These are phyloP conservation scores for Geotrichum aggregatum DNA, from an alignment of 1,139 yeast genomes.

Conservation along the genomic window DNA sequence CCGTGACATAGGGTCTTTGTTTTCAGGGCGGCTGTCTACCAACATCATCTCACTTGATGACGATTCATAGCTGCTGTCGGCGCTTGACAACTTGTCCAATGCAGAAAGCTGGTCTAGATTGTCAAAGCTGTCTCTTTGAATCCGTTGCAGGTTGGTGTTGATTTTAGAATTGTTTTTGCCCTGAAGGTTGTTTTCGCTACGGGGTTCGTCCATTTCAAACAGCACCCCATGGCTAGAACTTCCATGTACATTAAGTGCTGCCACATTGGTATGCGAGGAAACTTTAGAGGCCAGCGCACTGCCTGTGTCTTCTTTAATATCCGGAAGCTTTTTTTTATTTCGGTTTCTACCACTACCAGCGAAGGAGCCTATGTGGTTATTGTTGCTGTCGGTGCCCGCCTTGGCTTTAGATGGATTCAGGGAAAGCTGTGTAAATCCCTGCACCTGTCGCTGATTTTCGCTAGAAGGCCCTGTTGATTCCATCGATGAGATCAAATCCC, in stretches of 20 bases:
- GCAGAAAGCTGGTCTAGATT: too few species aligned
- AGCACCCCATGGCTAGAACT: background rate
- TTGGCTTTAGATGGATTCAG: too few species aligned
- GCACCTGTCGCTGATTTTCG: too few species aligned
- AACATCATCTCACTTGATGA: background rate
- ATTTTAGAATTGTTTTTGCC: too few species aligned
- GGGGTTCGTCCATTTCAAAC: constrained; percentile 5
- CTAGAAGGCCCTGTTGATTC: background rate
- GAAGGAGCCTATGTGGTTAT: background rate
- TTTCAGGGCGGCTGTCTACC: background rate
- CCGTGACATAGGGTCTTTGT: background rate
- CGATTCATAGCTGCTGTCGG: constrained; percentile 1
- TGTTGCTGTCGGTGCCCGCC: background rate
- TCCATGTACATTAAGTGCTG: background rate
- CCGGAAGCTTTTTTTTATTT: constrained; percentile 3
- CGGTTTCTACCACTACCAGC: too few species aligned
- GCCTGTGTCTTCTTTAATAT: constrained; percentile 12
- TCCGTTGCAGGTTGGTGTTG: too few species aligned
- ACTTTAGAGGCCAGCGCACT: background rate
- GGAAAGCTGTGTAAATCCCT: constrained; percentile 9
- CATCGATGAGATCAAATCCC: constrained; percentile 1
- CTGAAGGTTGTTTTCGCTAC: too few species aligned
- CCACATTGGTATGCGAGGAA: constrained; percentile 2
- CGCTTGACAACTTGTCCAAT: too few species aligned
- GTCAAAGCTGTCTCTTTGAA: too few species aligned